Base-by-base conservation (phyloP, 179 eudicot genomes). In the Patellifolia procumbens region DNA sequence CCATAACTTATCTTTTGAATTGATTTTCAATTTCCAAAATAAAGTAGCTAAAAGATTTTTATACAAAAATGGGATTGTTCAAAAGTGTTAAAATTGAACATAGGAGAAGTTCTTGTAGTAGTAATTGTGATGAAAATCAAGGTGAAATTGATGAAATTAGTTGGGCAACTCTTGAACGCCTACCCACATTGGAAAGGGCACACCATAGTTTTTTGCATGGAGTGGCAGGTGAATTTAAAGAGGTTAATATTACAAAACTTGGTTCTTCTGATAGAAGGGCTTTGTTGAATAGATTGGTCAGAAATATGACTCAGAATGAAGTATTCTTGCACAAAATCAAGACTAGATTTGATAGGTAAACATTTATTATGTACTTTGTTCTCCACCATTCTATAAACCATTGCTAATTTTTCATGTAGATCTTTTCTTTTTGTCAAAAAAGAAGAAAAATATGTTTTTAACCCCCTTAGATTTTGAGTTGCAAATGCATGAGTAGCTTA, bases 261-360 rank as follows among this genome's bases (percentile, higher is more conserved):
- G 29, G 31, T 3, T 35, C 49, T 0, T 51, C 3, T 70, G 76
- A 78, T 22, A 78, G 76, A 24, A 78, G 42, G 76, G 80, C 80
- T 78, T 63, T 78, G 75, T 71, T 78, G 76, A 70, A 78, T 49
- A 78, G 31, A 71, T 35, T 78, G 70, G 76, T 78, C 22, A 78
- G 29, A 61, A 71, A 78, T 58, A 71, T 78, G 76, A 17, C 35
- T 11, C 71, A 78, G 34, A 78, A 78, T 78, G 76, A 78, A 34
- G 42, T 49, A 10, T 78, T 78, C 53, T 72, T 78, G 63, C 70
- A 61, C 70, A 78, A 70, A 53, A 53, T 78, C 63, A 78, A 70
- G 52, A 1, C 70, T 71, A 63, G 80, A 20, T 64, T 78, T 28
- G 71, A 78, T 0, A 70, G 80, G 80, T 78, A 71, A n/a, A 39